phyloP scores from a whole-genome alignment of 208 protist species.

The Crithidia bombi region DNA sequence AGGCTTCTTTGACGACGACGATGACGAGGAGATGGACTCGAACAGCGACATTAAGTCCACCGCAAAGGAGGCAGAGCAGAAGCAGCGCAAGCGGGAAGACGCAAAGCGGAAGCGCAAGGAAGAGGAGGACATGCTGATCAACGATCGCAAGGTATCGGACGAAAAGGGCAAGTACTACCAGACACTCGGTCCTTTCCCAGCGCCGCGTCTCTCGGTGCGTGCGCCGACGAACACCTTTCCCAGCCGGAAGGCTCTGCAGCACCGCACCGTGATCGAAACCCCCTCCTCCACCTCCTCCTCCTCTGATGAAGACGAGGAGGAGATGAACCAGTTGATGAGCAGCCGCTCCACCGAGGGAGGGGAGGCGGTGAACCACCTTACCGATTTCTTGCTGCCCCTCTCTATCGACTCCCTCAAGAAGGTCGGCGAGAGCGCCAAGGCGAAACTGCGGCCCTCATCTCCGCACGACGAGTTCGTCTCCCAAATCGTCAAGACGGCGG shows the following conservation, averaged over 20 bases:
- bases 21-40: constrained; percentile 68
- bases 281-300: constrained; percentile 71
- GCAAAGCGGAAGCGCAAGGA: constrained; percentile 72
- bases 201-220: constrained; percentile 78
- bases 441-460: constrained; percentile 77
- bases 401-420: constrained; percentile 92
- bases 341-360: constrained; percentile 55
- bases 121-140: constrained; percentile 89
- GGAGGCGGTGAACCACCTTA: constrained; percentile 80
- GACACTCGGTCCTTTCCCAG: constrained; percentile 77
- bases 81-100: constrained; percentile 79
- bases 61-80: constrained; percentile 60
- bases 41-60: constrained; percentile 62
- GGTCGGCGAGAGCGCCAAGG: constrained; percentile 88
- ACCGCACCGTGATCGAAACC: constrained; percentile 70
- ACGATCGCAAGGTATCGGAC: constrained; percentile 82
- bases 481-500: constrained; percentile 87
- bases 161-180: constrained; percentile 79
- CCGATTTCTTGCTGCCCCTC: constrained; percentile 79
- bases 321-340: constrained; percentile 32
- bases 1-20: constrained; percentile 78
- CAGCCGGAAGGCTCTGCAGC: constrained; percentile 84
- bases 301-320: constrained; percentile 66
- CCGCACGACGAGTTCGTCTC: constrained; percentile 82
- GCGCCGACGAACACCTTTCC: constrained; percentile 71